Conservation (phyloP, 352 stramenopile species). For the Globisporangium ultimum region DNA sequence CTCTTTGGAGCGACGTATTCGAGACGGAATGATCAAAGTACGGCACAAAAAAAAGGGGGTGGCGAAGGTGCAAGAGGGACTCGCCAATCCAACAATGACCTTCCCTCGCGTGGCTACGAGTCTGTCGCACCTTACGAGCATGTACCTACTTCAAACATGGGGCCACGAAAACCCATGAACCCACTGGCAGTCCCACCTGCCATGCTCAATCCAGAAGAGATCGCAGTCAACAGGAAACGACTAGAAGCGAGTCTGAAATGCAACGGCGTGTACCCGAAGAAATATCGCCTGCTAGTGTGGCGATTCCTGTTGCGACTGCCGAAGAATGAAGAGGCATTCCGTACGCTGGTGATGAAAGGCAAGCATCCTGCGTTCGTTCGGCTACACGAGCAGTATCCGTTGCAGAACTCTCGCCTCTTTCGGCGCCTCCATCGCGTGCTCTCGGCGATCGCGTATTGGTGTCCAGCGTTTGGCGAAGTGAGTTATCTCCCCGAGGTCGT, state of each 20-base stretch:
- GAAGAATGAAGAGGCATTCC: conserved; percentile 81
- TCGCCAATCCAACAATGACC: not conserved
- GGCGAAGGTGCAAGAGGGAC: too few relatives aligned
- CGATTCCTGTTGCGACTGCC: conserved; percentile 80
- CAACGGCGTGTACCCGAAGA: conserved; percentile 74
- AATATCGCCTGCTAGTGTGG: conserved; percentile 85
- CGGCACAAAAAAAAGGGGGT: not conserved
- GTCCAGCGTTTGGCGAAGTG: conserved; percentile 85
- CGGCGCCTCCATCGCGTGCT: conserved; percentile 76
- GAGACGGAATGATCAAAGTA: conserved; percentile 9
- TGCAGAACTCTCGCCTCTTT: conserved; percentile 73
- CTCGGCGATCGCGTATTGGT: conserved; percentile 89
- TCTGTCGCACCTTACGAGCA: too few relatives aligned
- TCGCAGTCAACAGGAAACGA: conserved; percentile 60
- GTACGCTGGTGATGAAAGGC: conserved; percentile 66
- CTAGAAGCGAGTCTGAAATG: conserved; percentile 60
- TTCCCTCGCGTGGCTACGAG: too few relatives aligned
- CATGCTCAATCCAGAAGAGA: conserved; percentile 22
- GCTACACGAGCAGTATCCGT: conserved; percentile 73
- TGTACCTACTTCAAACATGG: too few relatives aligned
- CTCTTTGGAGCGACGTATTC: conserved; percentile 53
- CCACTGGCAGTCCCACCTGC: conserved; percentile 3
- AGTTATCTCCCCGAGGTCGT: conserved; percentile 78
- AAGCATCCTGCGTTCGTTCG: conserved; percentile 65
- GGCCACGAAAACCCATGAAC: not conserved